Base-by-base conservation (phyloP, 768 basidiomycete species). In the Pleurotus giganteus region DNA sequence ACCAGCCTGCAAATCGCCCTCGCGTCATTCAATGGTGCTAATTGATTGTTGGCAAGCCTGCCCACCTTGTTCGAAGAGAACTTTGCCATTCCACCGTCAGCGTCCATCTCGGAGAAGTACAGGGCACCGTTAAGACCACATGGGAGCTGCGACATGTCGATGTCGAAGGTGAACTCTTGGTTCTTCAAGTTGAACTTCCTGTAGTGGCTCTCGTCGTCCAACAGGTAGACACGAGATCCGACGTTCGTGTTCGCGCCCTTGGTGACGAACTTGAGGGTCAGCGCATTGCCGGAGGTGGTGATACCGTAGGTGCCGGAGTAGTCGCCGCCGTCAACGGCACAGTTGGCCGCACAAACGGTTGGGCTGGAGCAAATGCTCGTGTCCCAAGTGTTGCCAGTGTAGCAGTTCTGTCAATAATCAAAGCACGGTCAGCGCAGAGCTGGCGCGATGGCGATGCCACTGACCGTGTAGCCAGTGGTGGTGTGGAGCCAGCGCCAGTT, bases 81-180 rank as follows among this genome's bases (percentile, higher is more conserved):
- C 61, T 73, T 69, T 54, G 72, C 56, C 41, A 66, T 63, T 31
- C 82, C 83, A 68, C 83, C 83, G 60, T 83, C 82, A 9, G 74
- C 74, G 61, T 79, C 81, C 83, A 84, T 85, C 67, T 79, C 74
- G 49, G 72, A 68, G 68, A 84, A 81, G 73, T 84, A 84, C 54
- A 84, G 69, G 9, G 82, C 82, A 60, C 79, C 83, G 65, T 85
- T 85, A 62, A 85, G 74, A 56, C 82, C 82, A 60, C 82, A 83
- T 4, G 77, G 76, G 47, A 83, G 75, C 57, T 80, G 69, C 57
- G 80, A 79, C 54, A 83, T 72, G 64, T 83, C 81, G 66, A 83
- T 79, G 69, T 81, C 80, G 69, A 83, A 82, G 19, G 78, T 74
- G 70, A 83, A 82, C 69, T 83, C 81, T 62, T 78, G 73, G 69